Evolutionary conservation across 805 yeast genomes (phyloP), one percentile per base, ranked within the genome.

Genomic region (Pichia paraexigua): DNA sequence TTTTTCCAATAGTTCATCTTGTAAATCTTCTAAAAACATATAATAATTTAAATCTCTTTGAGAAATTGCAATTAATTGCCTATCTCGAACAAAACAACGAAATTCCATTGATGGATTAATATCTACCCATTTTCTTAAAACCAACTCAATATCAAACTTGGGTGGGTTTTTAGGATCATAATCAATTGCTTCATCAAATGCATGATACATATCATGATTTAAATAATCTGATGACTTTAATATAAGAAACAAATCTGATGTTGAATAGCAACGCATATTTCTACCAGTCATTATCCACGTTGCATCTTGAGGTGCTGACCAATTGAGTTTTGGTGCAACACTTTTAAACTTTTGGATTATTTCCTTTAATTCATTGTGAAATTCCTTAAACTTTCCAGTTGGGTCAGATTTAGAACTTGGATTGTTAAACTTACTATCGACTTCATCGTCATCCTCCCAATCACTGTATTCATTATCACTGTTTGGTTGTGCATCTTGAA

Each of bases 241-340:
- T 10, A 94, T 67, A 46, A 94, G 65, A 56, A 90, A 94, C 0
- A 94, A 69, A 57, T 94, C 99, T 40, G 83, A 76, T 0, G 85
- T 80, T 32, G 75, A 76, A 17, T 69, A 72, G 61, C 98, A 91
- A 60, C 79, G 77, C 76, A 85, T 77, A 3, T 87, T 76, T 60
- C 88, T 87, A 32, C 85, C 81, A 2, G 94, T 76, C 60, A 86
- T 69, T 21, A 94, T 92, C 99, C 98, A 94, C 0, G 83, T 78
- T 1, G 98, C 87, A 68, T 94, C 99, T 62, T 83, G 84, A 1
- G 99, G 99, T 1, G 97, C 86, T 0, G 97, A 89, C 99, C 99
- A 94, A 71, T 94, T 94, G 58, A 92, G 71, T 62, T 94, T 94
- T 1, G 98, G 98, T 1, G 88, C 76, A 2, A 90, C 88, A 1